Evolutionary conservation across 139 green algal genomes (phyloP).

Genomic region (Raphidocelis subcapitata): DNA sequence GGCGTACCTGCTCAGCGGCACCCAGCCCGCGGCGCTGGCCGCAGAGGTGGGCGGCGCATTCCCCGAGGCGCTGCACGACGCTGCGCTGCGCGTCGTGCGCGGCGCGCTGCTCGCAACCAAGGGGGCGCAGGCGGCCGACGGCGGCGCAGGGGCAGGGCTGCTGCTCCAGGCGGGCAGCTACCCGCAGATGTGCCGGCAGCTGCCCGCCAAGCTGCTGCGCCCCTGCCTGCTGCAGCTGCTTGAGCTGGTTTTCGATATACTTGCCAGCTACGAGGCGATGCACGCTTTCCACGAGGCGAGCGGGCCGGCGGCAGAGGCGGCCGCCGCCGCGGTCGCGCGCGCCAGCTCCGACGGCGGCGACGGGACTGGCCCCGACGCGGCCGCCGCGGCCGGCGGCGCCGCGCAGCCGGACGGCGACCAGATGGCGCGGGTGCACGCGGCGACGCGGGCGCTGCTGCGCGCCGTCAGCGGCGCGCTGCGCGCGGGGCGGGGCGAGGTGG

Average conservation of each 20-base stretch:
- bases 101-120: slow-evolving; percentile 38
- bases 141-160: neutral
- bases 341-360: too few species aligned
- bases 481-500: slow-evolving; percentile 26
- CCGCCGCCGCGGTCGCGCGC: slow-evolving; percentile 14
- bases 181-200: slow-evolving; percentile 36
- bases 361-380: neutral
- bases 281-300: slow-evolving; percentile 24
- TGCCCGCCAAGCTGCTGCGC: slow-evolving; percentile 46
- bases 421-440: slow-evolving; percentile 19
- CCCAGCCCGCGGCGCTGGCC: slow-evolving; percentile 24
- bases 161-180: slow-evolving; percentile 23
- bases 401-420: neutral
- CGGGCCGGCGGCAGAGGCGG: neutral
- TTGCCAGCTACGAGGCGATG: slow-evolving; percentile 56
- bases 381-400: neutral
- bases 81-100: slow-evolving; percentile 41
- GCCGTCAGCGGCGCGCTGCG: slow-evolving; percentile 12
- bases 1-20: slow-evolving; percentile 56
- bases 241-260: slow-evolving; percentile 42
- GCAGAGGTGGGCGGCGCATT: slow-evolving; percentile 48
- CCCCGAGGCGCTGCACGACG: slow-evolving; percentile 40
- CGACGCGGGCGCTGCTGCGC: slow-evolving; percentile 12
- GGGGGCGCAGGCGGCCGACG: neutral
- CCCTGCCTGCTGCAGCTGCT: slow-evolving; percentile 50